Base-by-base conservation (phyloP, 768 basidiomycete species). In the Psilocybe sp. region DNA sequence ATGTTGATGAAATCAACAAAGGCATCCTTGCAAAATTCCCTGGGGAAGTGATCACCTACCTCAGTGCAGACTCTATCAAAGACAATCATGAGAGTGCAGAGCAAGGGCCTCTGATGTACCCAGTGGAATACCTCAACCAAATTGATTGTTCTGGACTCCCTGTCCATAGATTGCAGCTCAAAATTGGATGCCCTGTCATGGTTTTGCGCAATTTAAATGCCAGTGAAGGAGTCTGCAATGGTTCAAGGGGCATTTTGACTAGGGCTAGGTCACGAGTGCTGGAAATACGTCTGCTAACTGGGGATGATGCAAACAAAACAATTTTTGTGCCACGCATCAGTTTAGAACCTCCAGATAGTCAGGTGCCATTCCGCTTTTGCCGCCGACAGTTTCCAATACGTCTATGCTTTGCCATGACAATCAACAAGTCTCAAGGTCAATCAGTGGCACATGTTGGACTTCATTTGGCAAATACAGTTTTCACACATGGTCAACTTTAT, bases 361-460 rank as follows among this genome's bases (percentile, higher is more conserved):
- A 62, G 11, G 18, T 60, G 15, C 19, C 50, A 9, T 59, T 64
- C 46, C 19, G 52, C 2, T 48, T 77, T 15, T 50, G 36, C 8
- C 62, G 65, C 2, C 54, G 56, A 0, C 76, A 78, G 57, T 76
- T 76, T 47, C 74, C 75, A 15, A 52, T 78, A 1, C 49, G 61
- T 0, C 61, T 77, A 1, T 71, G 71, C 10, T 79, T 77, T 65
- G 65, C 69, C 0, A 66, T 75, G 56, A 69, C 71, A 0, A 73
- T 76, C 52, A 77, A 77, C 53, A 73, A 73, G 50, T 52, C 73
- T 4, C 73, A 78, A 61, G 76, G 77, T 1, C 76, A 77, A 51
- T 75, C 71, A 13, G 63, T 78, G 4, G 54, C 66, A 40, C 19
- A 57, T 60, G 70, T 75, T 46, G 77, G 72, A 2, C 34, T 78